Evolutionary conservation across 495 filamentous ascomycete genomes (phyloP).

Genomic region (Rhypophila decipiens): DNA sequence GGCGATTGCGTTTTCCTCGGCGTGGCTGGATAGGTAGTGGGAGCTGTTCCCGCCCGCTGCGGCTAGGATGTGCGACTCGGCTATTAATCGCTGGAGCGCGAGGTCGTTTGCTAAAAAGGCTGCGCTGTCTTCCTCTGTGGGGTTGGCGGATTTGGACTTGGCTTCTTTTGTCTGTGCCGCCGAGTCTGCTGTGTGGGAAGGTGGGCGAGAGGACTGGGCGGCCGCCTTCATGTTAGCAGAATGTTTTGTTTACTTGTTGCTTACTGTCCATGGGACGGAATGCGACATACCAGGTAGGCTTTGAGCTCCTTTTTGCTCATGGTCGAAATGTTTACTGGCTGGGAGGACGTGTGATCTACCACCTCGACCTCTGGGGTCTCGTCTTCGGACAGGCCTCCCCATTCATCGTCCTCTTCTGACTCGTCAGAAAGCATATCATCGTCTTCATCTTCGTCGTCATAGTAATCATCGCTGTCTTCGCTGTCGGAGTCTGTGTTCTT

Average conservation of each 20-base stretch:
- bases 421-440: conserved; percentile 25
- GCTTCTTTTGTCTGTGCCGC: conserved; percentile 23
- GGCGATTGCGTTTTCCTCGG: conserved; percentile 11
- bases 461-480: conserved; percentile 23
- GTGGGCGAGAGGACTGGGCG: conserved; percentile 40
- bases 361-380: conserved; percentile 47
- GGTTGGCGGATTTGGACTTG: conserved; percentile 22
- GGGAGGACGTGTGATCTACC: conserved; percentile 51
- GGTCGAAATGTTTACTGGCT: conserved; percentile 27
- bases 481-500: conserved; percentile 24
- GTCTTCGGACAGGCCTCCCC: conserved; percentile 10
- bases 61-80: conserved; percentile 89
- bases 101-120: conserved; percentile 79
- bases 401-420: conserved; percentile 4
- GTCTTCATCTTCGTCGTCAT: conserved; percentile 23
- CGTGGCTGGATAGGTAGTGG: conserved; percentile 22
- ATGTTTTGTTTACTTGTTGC: conserved; percentile 16
- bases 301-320: conserved; percentile 65
- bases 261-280: not conserved
- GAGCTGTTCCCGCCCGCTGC: conserved; percentile 50
- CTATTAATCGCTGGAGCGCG: conserved; percentile 78
- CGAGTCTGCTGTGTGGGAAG: conserved; percentile 20
- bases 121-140: conserved; percentile 40
- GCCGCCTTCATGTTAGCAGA: conserved; percentile 33
- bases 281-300: conserved; percentile 63